Evolutionary conservation across 345 rosid species (phyloP), one percentile per base, ranked within the genome.

Genomic region (Dimocarpus longan): DNA sequence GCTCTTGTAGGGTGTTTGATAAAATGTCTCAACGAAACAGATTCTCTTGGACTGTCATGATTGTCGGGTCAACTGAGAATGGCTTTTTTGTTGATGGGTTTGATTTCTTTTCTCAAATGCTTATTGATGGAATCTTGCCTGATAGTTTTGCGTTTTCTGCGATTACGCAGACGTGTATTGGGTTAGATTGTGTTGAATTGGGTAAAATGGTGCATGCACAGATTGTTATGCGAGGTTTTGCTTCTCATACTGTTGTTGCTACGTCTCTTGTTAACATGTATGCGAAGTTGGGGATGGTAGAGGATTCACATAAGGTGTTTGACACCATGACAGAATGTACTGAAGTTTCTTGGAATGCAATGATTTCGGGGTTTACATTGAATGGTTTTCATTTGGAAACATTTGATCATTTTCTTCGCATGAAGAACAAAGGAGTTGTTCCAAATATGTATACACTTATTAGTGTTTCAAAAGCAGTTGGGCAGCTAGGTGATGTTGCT

Each of bases 11-110:
- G 52, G 74, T 88, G 62, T 86, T 86, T 68, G 85, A 86, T 67
- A 83, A 81, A 80, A 84, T 88, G 84, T 77, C 84, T 13, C 56
- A 75, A 3, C 84, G 82, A 68, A 88, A 80, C 69, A 80, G 78
- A 56, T 84, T 88, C 80, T 86, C 91, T 4, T 88, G 90, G 89
- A 86, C 86, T 26, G 86, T 82, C 4, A 80, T 88, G 79, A 86
- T 85, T 19, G 84, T 79, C 75, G 89, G 86, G 63, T 85, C 89
- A 0, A 79, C 78, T 0, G 82, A 84, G 52, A 86, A 82, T 48
- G 83, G 86, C 0, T 81, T 75, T 76, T 75, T 75, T 68, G 40
- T 52, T 12, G 81, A 88, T 62, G 86, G 84, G 42, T 48, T 84
- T 67, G 40, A 65, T 18, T 82, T 46, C 67, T 78, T 88, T 63